phyloP scores from a whole-genome alignment of 768 basidiomycete species.

The Pisolithus tinctorius region DNA sequence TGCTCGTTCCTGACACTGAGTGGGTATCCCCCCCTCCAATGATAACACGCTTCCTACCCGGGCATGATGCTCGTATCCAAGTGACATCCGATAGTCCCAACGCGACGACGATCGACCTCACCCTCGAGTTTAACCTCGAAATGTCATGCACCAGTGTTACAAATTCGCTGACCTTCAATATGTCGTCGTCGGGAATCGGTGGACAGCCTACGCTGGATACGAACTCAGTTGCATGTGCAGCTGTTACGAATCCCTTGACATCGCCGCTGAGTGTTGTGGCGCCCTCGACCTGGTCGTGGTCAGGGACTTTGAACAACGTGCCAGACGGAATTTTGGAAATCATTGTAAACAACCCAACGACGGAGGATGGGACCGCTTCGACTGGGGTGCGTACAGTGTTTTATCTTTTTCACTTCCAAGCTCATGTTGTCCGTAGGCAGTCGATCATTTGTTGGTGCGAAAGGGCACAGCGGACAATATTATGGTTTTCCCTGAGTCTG shows the following conservation, averaged over 20 bases:
- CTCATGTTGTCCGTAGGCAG: conserved; percentile 33
- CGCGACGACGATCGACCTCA: conserved; percentile 52
- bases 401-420: not conserved
- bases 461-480: conserved; percentile 72
- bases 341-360: conserved; percentile 50
- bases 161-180: conserved; percentile 53
- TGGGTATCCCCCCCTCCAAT: conserved; percentile 71
- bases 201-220: conserved; percentile 46
- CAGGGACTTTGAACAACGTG: conserved; percentile 64
- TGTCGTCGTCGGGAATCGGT: conserved; percentile 62
- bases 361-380: conserved; percentile 33
- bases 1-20: conserved; percentile 57
- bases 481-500: conserved; percentile 80
- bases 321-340: conserved; percentile 82
- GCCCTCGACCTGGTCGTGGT: conserved; percentile 64
- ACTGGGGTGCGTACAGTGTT: conserved; percentile 47
- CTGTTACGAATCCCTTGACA: conserved; percentile 42
- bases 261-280: conserved; percentile 47
- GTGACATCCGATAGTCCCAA: conserved; percentile 36
- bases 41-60: conserved; percentile 75
- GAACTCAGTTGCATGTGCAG: conserved; percentile 38
- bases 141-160: conserved; percentile 77
- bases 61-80: conserved; percentile 74
- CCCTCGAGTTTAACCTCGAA: conserved; percentile 68
- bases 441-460: conserved; percentile 73